Evolutionary conservation across 2,329 filamentous ascomycete genomes (phyloP), one percentile per base, ranked within the genome.

Genomic region (Ceratocystis papillata): DNA sequence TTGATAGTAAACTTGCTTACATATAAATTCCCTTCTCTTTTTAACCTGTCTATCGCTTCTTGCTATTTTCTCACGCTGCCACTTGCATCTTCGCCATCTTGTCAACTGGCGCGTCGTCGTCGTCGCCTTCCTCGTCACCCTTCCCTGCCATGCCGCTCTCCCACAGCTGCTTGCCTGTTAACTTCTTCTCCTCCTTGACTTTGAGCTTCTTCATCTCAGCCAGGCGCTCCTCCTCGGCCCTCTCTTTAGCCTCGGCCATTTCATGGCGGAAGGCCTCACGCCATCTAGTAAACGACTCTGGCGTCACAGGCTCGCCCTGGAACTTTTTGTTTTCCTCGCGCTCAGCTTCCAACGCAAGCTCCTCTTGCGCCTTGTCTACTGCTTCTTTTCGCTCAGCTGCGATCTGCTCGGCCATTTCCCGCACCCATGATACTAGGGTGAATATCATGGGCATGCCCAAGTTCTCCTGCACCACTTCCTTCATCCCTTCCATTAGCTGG

Each of bases 371-470:
- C 72, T 84, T 81, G 6, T 81, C 82, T 1, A 80, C 82, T 7
- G 80, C 87, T 67, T 84, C 83, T 72, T 86, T 84, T 59, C 94
- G 86, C 69, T 90, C 85, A 17, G 81, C 77, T 70, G 97, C 85
- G 67, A 99, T 82, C 71, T 86, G 81, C 78, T 99, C 94, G n/a
- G 92, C 93, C 63, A 83, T 81, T 67, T 99, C 94, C 74, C 96
- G 97, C 68, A 99, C 78, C 0, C 88, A 85, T 15, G 88, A 90
- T 65, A 95, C 88, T 28, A 99, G 79, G 0, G 93, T 90, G 76
- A 97, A 99, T 1, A 99, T 79, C 94, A 99, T 99, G 65, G 91
- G 89, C 87, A 97, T 97, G 69, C 94, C 94, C 68, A 97, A 77
- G 71, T 92, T 97, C 75, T 99, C 94, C 74, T 94, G 87, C 45